Percentiles rank a stretch among this genome's conserved stretches.
Evolutionary conservation across 1,284 basidiomycete species (phyloP).

Genomic region (Schizophyllum amplum): DNA sequence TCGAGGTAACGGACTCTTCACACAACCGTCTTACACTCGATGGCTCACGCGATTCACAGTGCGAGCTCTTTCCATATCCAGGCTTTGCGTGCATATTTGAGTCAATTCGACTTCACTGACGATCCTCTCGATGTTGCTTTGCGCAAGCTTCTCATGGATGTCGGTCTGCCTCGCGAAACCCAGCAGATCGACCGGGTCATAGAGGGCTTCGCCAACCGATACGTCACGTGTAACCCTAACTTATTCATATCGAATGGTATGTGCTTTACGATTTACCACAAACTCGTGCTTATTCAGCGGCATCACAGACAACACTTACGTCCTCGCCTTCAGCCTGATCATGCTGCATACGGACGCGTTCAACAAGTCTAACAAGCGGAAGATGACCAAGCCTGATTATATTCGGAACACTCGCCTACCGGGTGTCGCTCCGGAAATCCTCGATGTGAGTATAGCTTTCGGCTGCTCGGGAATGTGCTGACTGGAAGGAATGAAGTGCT

Average conservation of each 20-base stretch:
- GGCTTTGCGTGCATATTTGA: constrained; percentile 70
- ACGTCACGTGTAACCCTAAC: constrained; percentile 77
- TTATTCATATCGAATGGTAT: constrained; percentile 75
- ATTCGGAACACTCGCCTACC: constrained; percentile 85
- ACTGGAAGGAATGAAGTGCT: too few relatives aligned
- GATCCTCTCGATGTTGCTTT: constrained; percentile 91
- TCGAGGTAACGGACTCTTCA: constrained; percentile 57
- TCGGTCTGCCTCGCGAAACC: constrained; percentile 89
- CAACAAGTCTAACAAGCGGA: constrained; percentile 95
- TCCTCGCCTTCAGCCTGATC: constrained; percentile 95
- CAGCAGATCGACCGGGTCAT: constrained; percentile 98
- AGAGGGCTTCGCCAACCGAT: constrained; percentile 87
- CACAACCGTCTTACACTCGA: constrained; percentile 3
- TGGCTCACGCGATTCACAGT: constrained; percentile 31
- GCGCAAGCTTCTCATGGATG: constrained; percentile 85
- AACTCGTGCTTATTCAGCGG: background rate
- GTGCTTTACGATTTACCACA: background rate
- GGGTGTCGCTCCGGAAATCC: constrained; percentile 76
- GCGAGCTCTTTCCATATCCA: constrained; percentile 64
- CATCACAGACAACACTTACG: constrained; percentile 83
- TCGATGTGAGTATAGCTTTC: constrained; percentile 60
- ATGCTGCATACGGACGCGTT: constrained; percentile 99
- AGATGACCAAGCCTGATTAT: constrained; percentile 95
- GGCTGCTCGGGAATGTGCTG: constrained; percentile 1
- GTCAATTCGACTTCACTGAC: constrained; percentile 71